phyloP scores from a whole-genome alignment of 306 rosid species.

The Acacia melanoxylon region DNA sequence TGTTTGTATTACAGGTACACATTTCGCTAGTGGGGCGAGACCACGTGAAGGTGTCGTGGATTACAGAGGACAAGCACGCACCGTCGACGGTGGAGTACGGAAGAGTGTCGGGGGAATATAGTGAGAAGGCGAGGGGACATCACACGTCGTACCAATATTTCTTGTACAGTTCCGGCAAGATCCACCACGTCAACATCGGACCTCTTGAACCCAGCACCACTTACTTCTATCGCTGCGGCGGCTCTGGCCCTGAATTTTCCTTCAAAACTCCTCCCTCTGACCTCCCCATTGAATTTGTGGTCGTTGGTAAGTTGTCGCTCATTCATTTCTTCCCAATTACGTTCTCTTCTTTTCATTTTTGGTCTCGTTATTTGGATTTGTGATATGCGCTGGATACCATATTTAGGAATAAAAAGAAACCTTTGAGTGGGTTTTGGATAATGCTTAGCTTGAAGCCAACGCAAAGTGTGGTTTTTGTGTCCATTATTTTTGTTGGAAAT shows the following conservation, averaged over 20 bases:
- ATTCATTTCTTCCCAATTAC: neutral
- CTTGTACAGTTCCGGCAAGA: slow-evolving; percentile 30
- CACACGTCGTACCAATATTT: slow-evolving; percentile 32
- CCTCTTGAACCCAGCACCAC: slow-evolving; percentile 28
- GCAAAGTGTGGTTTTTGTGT: neutral
- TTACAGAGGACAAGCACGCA: slow-evolving; percentile 46
- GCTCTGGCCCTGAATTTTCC: slow-evolving; percentile 46
- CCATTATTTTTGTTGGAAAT: neutral
- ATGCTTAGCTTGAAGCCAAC: slow-evolving; percentile 38
- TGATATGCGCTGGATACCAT: neutral
- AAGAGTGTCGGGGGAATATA: slow-evolving; percentile 29
- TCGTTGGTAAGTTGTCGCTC: slow-evolving; percentile 47
- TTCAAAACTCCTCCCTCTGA: slow-evolving; percentile 54
- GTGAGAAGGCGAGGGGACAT: slow-evolving; percentile 30
- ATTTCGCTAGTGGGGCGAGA: slow-evolving; percentile 62
- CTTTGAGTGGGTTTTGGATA: neutral
- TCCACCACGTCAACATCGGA: slow-evolving; percentile 37
- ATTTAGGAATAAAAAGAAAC: neutral
- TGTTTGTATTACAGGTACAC: slow-evolving; percentile 44
- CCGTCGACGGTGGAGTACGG: slow-evolving; percentile 39
- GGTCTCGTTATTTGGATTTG: neutral
- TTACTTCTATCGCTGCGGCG: slow-evolving; percentile 30
- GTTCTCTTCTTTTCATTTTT: neutral
- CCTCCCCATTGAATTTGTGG: slow-evolving; percentile 61
- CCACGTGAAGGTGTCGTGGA: slow-evolving; percentile 64